Evolutionary conservation across 2,329 filamentous ascomycete species (phyloP).

Genomic region (Delphinella strobiligena): DNA sequence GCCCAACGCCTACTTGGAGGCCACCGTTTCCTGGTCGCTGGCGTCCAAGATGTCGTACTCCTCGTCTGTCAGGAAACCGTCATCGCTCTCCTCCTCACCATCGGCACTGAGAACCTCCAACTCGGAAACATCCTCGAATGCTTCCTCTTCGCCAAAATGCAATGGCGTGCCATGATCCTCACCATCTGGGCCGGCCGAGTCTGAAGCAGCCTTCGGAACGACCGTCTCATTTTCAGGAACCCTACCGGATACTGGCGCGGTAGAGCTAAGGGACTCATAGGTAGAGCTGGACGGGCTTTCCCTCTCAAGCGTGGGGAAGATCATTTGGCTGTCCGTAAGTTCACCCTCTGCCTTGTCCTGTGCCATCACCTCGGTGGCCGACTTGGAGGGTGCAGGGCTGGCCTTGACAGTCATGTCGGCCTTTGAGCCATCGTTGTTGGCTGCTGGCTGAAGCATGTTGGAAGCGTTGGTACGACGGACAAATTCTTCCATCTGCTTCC

Average conservation of each 20-base stretch:
- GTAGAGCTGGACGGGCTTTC: slow-evolving; percentile 69
- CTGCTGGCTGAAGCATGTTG: background rate
- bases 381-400: slow-evolving; percentile 20
- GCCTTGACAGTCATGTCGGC: background rate
- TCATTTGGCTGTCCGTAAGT: slow-evolving; percentile 57
- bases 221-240: too few relatives aligned
- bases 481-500: background rate
- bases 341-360: slow-evolving; percentile 17
- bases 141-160: too few relatives aligned
- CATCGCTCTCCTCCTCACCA: slow-evolving; percentile 51
- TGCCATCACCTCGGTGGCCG: slow-evolving; percentile 18
- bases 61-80: slow-evolving; percentile 87
- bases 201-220: too few relatives aligned
- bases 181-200: too few relatives aligned
- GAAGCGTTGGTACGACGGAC: background rate
- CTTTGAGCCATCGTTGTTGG: background rate
- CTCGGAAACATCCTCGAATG: slow-evolving; percentile 40
- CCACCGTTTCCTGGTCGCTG: slow-evolving; percentile 64
- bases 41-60: slow-evolving; percentile 97
- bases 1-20: slow-evolving; percentile 9
- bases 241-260: too few relatives aligned
- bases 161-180: too few relatives aligned
- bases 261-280: background rate
- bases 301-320: slow-evolving; percentile 93
- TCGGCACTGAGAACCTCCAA: slow-evolving; percentile 33